A percentile compares a stretch with the other conserved stretches of the same genome.
These are phyloP conservation scores for Ophiostoma tasmaniense DNA, from an alignment of 2,329 filamentous ascomycete genomes.

Conservation along the genomic window DNA sequence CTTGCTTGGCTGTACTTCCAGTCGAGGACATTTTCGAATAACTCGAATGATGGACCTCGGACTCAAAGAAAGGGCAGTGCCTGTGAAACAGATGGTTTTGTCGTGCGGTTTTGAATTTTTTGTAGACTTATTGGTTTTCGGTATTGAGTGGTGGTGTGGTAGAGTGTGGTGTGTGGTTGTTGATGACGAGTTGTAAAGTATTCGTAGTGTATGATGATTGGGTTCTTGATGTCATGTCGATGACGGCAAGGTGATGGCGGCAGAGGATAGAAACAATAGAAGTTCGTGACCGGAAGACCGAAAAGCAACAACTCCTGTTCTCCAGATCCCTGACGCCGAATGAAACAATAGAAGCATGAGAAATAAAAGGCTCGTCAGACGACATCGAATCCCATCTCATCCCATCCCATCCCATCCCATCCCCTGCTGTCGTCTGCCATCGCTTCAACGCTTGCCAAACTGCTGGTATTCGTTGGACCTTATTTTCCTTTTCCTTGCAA, in stretches of 20 bases:
- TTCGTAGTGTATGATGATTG: neutral
- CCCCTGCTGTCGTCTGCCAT: neutral
- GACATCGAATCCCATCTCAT: neutral
- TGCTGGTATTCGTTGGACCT: neutral
- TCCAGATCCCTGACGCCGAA: neutral
- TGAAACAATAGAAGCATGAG: neutral
- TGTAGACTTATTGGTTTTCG: neutral
- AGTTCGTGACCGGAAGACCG: neutral
- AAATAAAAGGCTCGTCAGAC: neutral
- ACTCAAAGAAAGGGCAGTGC: neutral
- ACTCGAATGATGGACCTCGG: neutral
- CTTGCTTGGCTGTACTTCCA: neutral
- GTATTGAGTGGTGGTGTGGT: neutral
- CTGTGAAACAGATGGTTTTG: neutral
- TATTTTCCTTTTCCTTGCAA: neutral
- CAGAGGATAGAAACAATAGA: neutral
- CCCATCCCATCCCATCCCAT: neutral
- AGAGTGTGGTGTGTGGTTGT: neutral
- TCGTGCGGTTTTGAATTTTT: slow-evolving; percentile 6
- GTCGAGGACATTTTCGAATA: neutral
- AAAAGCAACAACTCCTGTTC: neutral
- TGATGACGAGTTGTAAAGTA: neutral
- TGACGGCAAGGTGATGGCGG: neutral
- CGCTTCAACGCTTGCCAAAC: neutral
- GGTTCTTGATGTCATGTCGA: neutral